Base-by-base conservation (phyloP, 2,329 filamentous ascomycete genomes). In the Madurella mycetomatis region DNA sequence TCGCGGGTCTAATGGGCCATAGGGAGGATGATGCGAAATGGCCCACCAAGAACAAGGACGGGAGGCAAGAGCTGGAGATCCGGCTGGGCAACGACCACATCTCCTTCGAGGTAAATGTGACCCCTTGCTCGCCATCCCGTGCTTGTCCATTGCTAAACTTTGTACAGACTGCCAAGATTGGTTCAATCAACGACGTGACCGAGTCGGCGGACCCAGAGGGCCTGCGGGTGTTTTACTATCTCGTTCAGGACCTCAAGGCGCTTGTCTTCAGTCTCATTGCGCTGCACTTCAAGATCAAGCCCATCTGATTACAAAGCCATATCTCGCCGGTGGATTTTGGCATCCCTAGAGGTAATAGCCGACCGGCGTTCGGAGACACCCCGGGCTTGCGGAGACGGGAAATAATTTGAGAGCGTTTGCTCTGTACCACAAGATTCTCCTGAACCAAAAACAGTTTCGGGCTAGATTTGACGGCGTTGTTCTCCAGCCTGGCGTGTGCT, bases 11-110 rank as follows among this genome's bases (percentile, higher is more conserved):
- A 54, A 73, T 55, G 42, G 5, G 16, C 3, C 39, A 58, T 63
- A 95, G 90, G 77, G 94, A 99, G 84, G 94, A 99, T 69, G 94
- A 99, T 71, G 88, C 86, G 25, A 96, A 96, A 71, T 99, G 94
- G 94, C 94, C 94, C 0, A 90, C 95, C 72, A 99, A 97, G 82
- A 99, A 99, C 76, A 97, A 97, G 75, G 94, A 99, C 66, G 94
- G 94, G 37, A 84, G 92, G 60, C 94, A 99, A 70, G 94, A 99
- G 74, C 79, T 99, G 46, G 94, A 99, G 72, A 96, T 99, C 55
- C 83, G 92, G 47, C 71, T 99, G 53, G 94, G 92, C 41, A 94
- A 88, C 66, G 94, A 99, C 60, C 92, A 97, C 71, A 97, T 99
- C 64, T 95, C 91, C 1, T 99, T 99, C 63, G 94, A 99, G 86